Percentiles rank a stretch among this genome's conserved stretches.
Evolutionary conservation across 75 land plant species (phyloP).

Genomic region (Azolla pinnata): DNA sequence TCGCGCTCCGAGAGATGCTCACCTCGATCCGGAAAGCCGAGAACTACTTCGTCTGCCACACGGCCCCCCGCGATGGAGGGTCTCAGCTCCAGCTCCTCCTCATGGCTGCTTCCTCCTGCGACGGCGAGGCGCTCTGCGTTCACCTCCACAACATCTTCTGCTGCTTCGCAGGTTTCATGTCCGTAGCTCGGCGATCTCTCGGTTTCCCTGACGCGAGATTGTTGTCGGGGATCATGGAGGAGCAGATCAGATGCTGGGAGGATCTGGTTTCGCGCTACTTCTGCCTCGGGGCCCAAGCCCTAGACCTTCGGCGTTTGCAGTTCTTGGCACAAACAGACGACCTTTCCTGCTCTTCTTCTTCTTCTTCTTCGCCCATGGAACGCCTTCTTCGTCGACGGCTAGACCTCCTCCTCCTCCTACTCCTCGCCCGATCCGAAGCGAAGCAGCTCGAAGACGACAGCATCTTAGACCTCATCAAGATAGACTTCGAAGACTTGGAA

Average conservation of each 20-base stretch:
- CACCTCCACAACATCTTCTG: slow-evolving; percentile 6
- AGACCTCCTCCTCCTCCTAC: too few species aligned
- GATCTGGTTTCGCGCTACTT: background rate
- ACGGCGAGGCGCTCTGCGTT: slow-evolving; percentile 2
- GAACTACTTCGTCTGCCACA: background rate
- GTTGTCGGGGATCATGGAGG: background rate
- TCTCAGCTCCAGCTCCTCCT: background rate
- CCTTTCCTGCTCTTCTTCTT: too few species aligned
- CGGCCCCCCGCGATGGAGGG: background rate
- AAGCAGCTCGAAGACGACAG: too few species aligned
- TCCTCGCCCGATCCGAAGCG: too few species aligned
- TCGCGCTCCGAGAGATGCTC: background rate
- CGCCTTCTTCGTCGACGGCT: too few species aligned
- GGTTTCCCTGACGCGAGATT: slow-evolving; percentile 1
- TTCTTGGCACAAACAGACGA: background rate
- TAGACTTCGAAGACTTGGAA: too few species aligned
- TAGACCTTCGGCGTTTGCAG: background rate
- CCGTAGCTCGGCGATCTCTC: background rate
- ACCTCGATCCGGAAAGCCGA: background rate
- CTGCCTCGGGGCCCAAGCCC: background rate
- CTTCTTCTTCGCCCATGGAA: too few species aligned
- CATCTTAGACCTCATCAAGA: too few species aligned
- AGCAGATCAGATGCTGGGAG: background rate
- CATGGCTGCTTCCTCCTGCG: background rate
- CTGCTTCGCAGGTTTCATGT: background rate